Conservation (phyloP, 2,329 filamentous ascomycete species). For the Xenosphaeropsis pyriputrescens region DNA sequence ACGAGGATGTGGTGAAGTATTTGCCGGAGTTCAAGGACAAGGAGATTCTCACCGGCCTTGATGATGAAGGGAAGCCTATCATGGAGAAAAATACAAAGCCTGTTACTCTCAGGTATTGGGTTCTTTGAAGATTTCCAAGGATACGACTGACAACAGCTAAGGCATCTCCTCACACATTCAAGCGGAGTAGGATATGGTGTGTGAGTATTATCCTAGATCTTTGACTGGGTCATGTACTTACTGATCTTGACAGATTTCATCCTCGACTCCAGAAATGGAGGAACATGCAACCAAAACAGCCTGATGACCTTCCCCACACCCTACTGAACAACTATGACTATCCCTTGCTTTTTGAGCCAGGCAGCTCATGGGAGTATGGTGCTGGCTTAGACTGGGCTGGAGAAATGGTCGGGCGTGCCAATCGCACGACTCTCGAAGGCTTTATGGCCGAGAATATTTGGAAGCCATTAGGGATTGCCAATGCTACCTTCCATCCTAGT, state of each 20-base stretch:
- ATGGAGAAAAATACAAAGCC: conserved; percentile 2
- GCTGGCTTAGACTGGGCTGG: conserved; percentile 37
- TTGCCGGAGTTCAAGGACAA: conserved; percentile 10
- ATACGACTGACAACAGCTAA: too few relatives aligned
- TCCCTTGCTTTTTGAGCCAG: conserved; percentile 49
- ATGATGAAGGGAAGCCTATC: conserved; percentile 5
- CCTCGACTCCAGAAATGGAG: too few relatives aligned
- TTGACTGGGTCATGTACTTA: too few relatives aligned
- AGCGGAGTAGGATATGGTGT: conserved; percentile 6
- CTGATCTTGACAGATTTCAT: too few relatives aligned
- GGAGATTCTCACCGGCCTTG: conserved; percentile 9
- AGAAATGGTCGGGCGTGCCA: conserved; percentile 26
- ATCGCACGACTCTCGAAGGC: conserved; percentile 5
- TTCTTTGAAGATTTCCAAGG: too few relatives aligned
- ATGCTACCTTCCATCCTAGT: conserved; percentile 8
- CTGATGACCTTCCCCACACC: too few relatives aligned
- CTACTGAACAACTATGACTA: neutral
- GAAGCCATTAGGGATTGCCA: conserved; percentile 9
- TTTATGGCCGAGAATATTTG: conserved; percentile 12
- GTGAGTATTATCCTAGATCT: too few relatives aligned
- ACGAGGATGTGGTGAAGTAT: conserved; percentile 20
- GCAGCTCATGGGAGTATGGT: conserved; percentile 45
- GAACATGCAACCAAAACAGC: too few relatives aligned
- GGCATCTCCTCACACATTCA: conserved; percentile 8
- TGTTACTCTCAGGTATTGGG: conserved; percentile 5